Conservation (phyloP, 306 rosid species). For the Chamaecrista fasciculata region DNA sequence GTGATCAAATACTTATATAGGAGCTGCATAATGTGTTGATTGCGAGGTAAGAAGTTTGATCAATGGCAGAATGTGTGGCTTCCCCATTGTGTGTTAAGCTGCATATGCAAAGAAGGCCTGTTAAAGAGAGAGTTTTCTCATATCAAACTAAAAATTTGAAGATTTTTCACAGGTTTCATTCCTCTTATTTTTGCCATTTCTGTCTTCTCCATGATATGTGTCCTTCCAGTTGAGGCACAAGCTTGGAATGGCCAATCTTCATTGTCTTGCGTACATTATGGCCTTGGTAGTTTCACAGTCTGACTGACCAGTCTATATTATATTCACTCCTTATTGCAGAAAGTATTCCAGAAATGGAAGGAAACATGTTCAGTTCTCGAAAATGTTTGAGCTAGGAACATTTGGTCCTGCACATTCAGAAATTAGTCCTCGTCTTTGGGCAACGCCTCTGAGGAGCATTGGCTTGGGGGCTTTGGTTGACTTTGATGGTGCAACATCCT, state of each 20-base stretch:
- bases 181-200: background rate
- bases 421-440: conserved; percentile 36
- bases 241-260: background rate
- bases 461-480: conserved; percentile 66
- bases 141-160: conserved; percentile 30
- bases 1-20: conserved; percentile 22
- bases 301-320: conserved; percentile 21
- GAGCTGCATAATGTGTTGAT: conserved; percentile 46
- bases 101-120: conserved; percentile 36
- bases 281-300: conserved; percentile 22
- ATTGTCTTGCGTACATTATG: conserved; percentile 8
- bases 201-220: conserved; percentile 14
- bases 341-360: conserved; percentile 43
- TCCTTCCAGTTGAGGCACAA: background rate
- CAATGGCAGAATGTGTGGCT: conserved; percentile 72
- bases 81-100: conserved; percentile 55
- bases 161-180: conserved; percentile 45
- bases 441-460: conserved; percentile 39
- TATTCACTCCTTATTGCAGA: conserved; percentile 42
- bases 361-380: conserved; percentile 39
- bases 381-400: conserved; percentile 35
- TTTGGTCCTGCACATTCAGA: conserved; percentile 36
- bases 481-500: conserved; percentile 48
- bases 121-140: conserved; percentile 28
- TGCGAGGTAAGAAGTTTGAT: conserved; percentile 14